Evolutionary conservation across 176 grass and related monocot genomes (phyloP), one percentile per base, ranked within the genome.

Genomic region (Oryza glumipatula): DNA sequence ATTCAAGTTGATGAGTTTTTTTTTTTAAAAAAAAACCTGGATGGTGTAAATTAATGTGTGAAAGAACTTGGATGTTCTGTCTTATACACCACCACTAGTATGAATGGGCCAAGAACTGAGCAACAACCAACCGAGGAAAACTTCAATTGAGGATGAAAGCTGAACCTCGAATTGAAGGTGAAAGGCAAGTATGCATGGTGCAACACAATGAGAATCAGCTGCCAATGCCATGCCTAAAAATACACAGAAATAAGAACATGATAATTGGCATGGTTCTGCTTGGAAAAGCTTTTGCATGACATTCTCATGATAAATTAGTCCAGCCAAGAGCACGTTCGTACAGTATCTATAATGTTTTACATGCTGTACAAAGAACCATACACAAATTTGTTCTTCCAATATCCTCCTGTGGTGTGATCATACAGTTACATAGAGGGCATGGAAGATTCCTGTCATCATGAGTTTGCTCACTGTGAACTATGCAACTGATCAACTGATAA

Each of bases 381-480:
- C 23, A 38, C 36, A 38, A 38, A 38, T 38, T 6, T 6, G 36
- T 38, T 38, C 36, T 38, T 38, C 36, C 36, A 4, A 54, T 80
- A 38, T 6, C 13, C 81, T 60, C 14, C 64, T 17, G 7, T 48
- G 24, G 33, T 32, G 70, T 63, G 74, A 71, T 73, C 21, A 46
- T 61, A 14, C 26, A 26, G n/a, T 19, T 9, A 51, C 19, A 65
- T 5, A 54, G 26, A 52, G 61, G 44, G 45, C 11, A 28, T 7
- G 4, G 36, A 68, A 65, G 44, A 66, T 73, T 66, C 9, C 16
- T 60, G 78, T 36, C 23, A 78, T 68, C 44, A 73, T 68, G 45
- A 68, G 56, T 45, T 79, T 76, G 65, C 80, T 91, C 66, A 83
- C 64, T 85, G 77, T 69, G 46, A 28, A 24, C 73, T 82, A 23